Evolutionary conservation across 164 flowering plant species (phyloP).

Genomic region (Stephania japonica): DNA sequence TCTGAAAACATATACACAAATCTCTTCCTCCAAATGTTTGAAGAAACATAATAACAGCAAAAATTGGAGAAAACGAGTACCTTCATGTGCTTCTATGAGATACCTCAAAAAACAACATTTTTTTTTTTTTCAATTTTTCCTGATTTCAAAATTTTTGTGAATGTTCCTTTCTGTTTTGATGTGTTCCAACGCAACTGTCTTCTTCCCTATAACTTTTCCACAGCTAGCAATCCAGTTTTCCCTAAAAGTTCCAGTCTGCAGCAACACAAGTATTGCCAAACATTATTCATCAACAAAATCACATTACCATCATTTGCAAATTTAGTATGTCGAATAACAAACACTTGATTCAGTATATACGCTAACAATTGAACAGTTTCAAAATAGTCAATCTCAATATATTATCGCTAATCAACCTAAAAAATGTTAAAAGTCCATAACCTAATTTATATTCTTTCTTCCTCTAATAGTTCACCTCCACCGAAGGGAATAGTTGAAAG

Average conservation of each 20-base stretch:
- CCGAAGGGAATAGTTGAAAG: no score
- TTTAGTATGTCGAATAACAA: neutral
- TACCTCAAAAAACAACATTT: neutral
- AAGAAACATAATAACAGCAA: neutral
- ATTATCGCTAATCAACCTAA: neutral
- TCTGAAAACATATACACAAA: neutral
- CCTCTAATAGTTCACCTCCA: no score
- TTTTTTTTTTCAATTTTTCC: neutral
- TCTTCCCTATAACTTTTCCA: neutral
- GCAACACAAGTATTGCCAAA: neutral
- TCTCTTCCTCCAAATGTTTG: neutral
- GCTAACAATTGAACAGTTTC: neutral
- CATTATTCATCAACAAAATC: neutral
- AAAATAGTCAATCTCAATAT: neutral
- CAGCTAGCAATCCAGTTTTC: neutral
- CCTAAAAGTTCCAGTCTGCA: slow-evolving; percentile 1
- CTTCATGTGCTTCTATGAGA: neutral
- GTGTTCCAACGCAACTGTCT: neutral
- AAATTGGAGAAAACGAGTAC: neutral
- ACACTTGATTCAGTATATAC: neutral
- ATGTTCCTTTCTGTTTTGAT: neutral
- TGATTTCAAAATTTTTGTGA: neutral
- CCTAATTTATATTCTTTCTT: no score
- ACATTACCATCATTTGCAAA: neutral
- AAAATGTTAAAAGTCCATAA: no score